Conservation (phyloP, 73 alveolate genomes). For the Breviolum minutum region DNA sequence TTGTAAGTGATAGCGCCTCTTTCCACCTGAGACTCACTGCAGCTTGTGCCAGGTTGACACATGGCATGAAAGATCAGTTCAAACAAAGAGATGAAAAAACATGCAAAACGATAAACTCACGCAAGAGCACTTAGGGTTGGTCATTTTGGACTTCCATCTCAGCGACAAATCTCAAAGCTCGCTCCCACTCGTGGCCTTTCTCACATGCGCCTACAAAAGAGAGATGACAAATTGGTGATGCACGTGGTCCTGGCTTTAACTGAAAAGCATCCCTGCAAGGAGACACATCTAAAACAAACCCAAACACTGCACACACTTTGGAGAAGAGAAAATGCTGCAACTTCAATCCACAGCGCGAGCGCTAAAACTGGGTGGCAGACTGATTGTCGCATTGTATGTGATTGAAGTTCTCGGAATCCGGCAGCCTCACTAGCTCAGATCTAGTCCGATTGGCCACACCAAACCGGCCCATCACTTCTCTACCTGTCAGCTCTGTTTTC, state of each 20-base stretch:
- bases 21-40: slow-evolving; percentile 6
- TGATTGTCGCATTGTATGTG: slow-evolving; percentile 70
- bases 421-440: neutral
- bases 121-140: neutral
- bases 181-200: slow-evolving; percentile 87
- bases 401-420: slow-evolving; percentile 31
- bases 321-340: too few species aligned
- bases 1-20: slow-evolving; percentile 59
- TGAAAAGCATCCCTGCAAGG: too few species aligned
- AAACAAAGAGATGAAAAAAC: neutral
- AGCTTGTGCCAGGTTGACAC: neutral
- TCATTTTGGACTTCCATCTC: slow-evolving; percentile 24
- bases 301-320: too few species aligned
- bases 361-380: slow-evolving; percentile 1
- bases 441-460: neutral
- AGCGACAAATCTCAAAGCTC: slow-evolving; percentile 26
- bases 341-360: too few species aligned
- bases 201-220: slow-evolving; percentile 55
- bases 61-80: neutral
- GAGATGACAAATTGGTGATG: neutral
- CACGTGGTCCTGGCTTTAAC: neutral
- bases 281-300: neutral
- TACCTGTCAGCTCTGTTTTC: neutral
- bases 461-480: neutral
- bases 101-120: neutral